phyloP scores from a whole-genome alignment of 2,329 filamentous ascomycete species.

The Epichloe gansuensis region DNA sequence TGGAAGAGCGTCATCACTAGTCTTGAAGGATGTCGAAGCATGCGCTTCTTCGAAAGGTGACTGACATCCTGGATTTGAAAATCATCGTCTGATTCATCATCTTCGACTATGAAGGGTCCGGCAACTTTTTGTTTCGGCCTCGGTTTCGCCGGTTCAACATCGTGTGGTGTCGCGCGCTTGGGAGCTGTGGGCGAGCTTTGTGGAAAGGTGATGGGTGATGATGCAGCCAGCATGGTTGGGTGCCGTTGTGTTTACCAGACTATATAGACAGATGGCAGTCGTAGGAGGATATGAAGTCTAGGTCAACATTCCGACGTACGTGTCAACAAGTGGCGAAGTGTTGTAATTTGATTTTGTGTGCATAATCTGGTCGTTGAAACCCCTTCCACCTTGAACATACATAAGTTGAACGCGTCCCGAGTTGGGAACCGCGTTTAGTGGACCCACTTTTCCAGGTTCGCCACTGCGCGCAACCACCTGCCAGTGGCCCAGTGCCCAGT shows the following conservation, averaged over 20 bases:
- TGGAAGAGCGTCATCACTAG: neutral
- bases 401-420: conserved; percentile 5
- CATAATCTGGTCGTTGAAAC: neutral
- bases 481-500: neutral
- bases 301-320: neutral
- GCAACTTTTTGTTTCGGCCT: conserved; percentile 22
- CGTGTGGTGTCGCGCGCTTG: conserved; percentile 26
- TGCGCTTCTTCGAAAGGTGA: conserved; percentile 20
- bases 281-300: neutral
- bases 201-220: conserved; percentile 46
- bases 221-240: conserved; percentile 41
- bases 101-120: conserved; percentile 28
- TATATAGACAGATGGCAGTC: neutral
- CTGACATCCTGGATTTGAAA: conserved; percentile 4
- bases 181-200: conserved; percentile 30
- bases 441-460: conserved; percentile 8
- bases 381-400: neutral
- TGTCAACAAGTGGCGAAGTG: no score
- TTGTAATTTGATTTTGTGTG: neutral
- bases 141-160: conserved; percentile 22
- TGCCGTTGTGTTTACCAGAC: neutral
- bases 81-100: conserved; percentile 23
- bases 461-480: neutral
- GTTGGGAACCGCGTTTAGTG: conserved; percentile 16
- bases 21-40: conserved; percentile 16